phyloP scores from a whole-genome alignment of 1,284 basidiomycete genomes.

The Trichosporon sp. region DNA sequence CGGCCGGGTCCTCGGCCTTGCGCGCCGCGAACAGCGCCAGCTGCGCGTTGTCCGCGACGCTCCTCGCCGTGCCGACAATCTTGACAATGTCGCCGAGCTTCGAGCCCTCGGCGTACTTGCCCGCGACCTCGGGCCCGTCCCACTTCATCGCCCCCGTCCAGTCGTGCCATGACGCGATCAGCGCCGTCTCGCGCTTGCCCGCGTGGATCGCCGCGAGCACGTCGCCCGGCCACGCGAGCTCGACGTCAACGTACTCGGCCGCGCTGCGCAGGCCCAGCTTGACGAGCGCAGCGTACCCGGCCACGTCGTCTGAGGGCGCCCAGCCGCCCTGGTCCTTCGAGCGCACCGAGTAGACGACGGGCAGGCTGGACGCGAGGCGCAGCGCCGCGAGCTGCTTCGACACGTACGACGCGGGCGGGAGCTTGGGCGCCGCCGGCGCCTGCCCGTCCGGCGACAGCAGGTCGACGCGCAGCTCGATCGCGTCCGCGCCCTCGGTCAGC shows the following conservation, averaged over 20 bases:
- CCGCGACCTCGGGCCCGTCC: constrained; percentile 64
- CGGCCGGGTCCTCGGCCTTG: constrained; percentile 45
- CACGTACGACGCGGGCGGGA: constrained; percentile 72
- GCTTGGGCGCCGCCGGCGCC: constrained; percentile 52
- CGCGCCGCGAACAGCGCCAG: constrained; percentile 66
- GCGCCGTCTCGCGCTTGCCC: constrained; percentile 66
- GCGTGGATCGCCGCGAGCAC: constrained; percentile 60
- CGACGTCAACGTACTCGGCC: constrained; percentile 90
- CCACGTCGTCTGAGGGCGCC: constrained; percentile 73
- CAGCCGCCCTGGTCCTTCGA: constrained; percentile 85
- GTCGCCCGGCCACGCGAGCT: constrained; percentile 69
- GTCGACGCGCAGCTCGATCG: constrained; percentile 89
- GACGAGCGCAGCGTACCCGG: constrained; percentile 74
- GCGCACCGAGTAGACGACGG: constrained; percentile 88
- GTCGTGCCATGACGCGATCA: constrained; percentile 94
- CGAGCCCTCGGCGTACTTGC: constrained; percentile 64
- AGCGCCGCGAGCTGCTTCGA: constrained; percentile 74
- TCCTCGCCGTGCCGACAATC: constrained; percentile 83
- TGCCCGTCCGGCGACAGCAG: constrained; percentile 61
- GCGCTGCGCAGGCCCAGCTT: constrained; percentile 74
- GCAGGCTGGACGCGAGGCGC: constrained; percentile 70
- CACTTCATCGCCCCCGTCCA: constrained; percentile 82
- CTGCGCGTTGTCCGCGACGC: constrained; percentile 72
- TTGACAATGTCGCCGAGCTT: constrained; percentile 83
- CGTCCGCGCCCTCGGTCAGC: constrained; percentile 80